Evolutionary conservation across 306 rosid genomes (phyloP), one percentile per base, ranked within the genome.

Genomic region (Albizia julibrissin): DNA sequence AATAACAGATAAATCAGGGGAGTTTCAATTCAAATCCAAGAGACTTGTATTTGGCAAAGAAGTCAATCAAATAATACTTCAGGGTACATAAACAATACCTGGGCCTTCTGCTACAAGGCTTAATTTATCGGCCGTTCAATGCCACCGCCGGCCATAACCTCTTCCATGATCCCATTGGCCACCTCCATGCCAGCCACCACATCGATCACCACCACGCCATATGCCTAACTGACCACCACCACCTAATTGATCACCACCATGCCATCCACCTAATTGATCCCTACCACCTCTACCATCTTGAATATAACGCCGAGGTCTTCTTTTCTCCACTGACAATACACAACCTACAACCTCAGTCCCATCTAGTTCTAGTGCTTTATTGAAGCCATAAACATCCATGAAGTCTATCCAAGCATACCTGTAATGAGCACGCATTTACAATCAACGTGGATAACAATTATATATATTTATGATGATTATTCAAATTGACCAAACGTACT

Each of bases 391-490:
- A 16, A 27, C 16, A 43, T 88, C 91, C 22, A 50, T 24, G 74
- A 93, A 94, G 86, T 91, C 97, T 86, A 94, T 59, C 85, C 92
- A 90, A 14, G 98, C 97, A 79, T 82, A 79, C 86, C 97, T 94
- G 90, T 46, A 58, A 64, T 52, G 47, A 54, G 65, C 73, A 81
- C 26, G 52, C 3, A 33, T 14, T 37, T 76, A 67, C 74, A 54
- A 24, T 54, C 52, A 56, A 52, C 68, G 29, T 13, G 80, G 34
- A 50, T 62, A 22, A 37, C n/a, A 52, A 49, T 49, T 14, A 29
- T 29, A 29, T 29, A 29, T 0, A 29, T 29, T 34, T 5, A 34
- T 34, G 39, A 34, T 34, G 8, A 34, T 34, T 34, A 34, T 34
- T 34, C 39, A 34, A 34, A 34, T 4, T 86, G 92, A 64, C 85